Evolutionary conservation across 192 early-diverging fungal species (phyloP).

Genomic region (Coemansia sp.): DNA sequence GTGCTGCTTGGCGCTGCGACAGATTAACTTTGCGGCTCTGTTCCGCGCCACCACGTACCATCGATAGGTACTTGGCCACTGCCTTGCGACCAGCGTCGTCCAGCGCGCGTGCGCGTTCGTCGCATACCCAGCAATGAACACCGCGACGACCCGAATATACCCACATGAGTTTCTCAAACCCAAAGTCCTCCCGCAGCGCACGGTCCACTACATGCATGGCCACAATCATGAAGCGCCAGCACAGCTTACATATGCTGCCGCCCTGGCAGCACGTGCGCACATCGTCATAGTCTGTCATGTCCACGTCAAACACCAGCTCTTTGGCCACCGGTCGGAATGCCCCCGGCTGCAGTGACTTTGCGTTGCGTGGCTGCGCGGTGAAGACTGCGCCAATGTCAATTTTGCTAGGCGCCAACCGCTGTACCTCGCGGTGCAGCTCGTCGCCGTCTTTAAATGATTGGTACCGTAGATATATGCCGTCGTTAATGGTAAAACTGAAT

Average conservation of each 20-base stretch:
- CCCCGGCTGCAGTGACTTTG: conserved; percentile 66
- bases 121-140: conserved; percentile 97
- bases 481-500: conserved; percentile 82
- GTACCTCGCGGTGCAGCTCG: conserved; percentile 73
- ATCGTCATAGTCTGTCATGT: conserved; percentile 99
- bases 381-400: conserved; percentile 98
- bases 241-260: conserved; percentile 81
- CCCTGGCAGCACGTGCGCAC: conserved; percentile 92
- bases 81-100: conserved; percentile 74
- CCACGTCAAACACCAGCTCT: conserved; percentile 98
- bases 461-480: conserved; percentile 85
- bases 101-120: conserved; percentile 79
- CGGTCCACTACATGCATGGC: conserved; percentile 84
- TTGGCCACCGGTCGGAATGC: conserved; percentile 77
- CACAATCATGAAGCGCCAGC: conserved; percentile 93
- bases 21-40: conserved; percentile 71
- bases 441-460: conserved; percentile 72
- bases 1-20: conserved; percentile 51
- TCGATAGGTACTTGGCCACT: conserved; percentile 78
- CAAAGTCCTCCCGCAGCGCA: conserved; percentile 87
- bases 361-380: conserved; percentile 78
- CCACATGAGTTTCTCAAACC: conserved; percentile 90
- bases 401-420: conserved; percentile 77
- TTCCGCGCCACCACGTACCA: conserved; percentile 77
- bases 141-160: conserved; percentile 95